phyloP scores from a whole-genome alignment of 257 asterid genomes.

The Plectranthus barbatus region DNA sequence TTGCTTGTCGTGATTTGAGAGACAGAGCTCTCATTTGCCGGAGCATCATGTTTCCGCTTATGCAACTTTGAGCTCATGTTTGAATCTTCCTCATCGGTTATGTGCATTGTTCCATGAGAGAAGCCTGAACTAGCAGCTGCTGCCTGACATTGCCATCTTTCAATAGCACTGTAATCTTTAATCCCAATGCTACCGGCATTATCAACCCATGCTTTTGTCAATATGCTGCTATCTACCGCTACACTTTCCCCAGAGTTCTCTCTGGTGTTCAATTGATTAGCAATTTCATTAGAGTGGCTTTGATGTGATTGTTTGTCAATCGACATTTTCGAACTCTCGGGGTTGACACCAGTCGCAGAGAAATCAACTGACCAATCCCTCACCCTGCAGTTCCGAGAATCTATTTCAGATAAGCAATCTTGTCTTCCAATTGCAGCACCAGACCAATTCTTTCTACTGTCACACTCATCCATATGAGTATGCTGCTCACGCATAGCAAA shows the following conservation, averaged over 20 bases:
- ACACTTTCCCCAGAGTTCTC: slow-evolving; percentile 93
- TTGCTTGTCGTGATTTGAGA: slow-evolving; percentile 59
- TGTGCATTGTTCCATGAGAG: slow-evolving; percentile 48
- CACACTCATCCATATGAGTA: slow-evolving; percentile 61
- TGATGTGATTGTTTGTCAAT: slow-evolving; percentile 61
- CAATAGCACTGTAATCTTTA: slow-evolving; percentile 92
- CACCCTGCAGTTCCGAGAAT: slow-evolving; percentile 95
- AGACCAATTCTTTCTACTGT: slow-evolving; percentile 65
- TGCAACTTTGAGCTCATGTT: slow-evolving; percentile 43
- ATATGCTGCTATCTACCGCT: slow-evolving; percentile 69
- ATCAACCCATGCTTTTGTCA: slow-evolving; percentile 97
- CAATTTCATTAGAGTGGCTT: slow-evolving; percentile 74
- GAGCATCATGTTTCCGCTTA: slow-evolving; percentile 31
- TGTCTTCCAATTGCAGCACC: slow-evolving; percentile 68
- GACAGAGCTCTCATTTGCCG: slow-evolving; percentile 70
- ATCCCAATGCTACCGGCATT: slow-evolving; percentile 78
- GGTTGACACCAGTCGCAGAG: slow-evolving; percentile 85
- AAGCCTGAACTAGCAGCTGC: slow-evolving; percentile 94
- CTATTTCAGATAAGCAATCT: slow-evolving; percentile 91
- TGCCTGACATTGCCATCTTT: slow-evolving; percentile 99
- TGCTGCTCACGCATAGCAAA: slow-evolving; percentile 89
- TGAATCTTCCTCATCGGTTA: slow-evolving; percentile 83
- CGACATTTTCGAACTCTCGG: slow-evolving; percentile 55
- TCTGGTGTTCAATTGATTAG: slow-evolving; percentile 52
- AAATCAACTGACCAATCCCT: slow-evolving; percentile 99